Evolutionary conservation across 2,329 filamentous ascomycete genomes (phyloP), one percentile per base, ranked within the genome.

Genomic region (Ampelomyces quisqualis): DNA sequence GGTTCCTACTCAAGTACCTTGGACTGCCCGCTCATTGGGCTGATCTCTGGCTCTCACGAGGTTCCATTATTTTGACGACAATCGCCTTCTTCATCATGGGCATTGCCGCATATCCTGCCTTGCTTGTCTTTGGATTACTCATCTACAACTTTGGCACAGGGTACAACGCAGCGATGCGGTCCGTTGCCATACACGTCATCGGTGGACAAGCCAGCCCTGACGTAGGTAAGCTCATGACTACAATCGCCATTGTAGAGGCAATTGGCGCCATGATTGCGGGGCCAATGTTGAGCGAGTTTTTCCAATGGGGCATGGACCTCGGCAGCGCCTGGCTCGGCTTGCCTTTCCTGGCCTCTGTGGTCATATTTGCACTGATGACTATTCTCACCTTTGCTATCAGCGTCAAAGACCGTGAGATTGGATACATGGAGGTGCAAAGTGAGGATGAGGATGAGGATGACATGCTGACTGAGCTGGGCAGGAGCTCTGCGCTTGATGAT

Each of bases 61-160:
- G 57, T 20, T 75, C 73, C 34, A 68, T 77, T 27, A 32, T 72
- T 4, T 58, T 73, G 22, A 70, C 74, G 6, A 65, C 67, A 1
- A 9, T 76, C 0, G 69, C 73, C 2, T 74, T 73, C 2, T 51
- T 76, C 6, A 63, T 71, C 18, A 73, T 77, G 34, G 73, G 72
- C 5, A 55, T 76, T 10, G 70, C 75, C 0, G 69, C 70, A 0
- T 63, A 70, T 11, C 58, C 75, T 7, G 57, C 63, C 6, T 53
- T 70, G 5, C 57, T 77, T 21, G 65, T 77, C 14, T 55, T 70
- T 3, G 74, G 63, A 3, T 56, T 77, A 29, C 59, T 77, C 9
- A 40, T 77, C 8, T 75, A 73, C 53, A 74, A 74, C 6, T 63
- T 73, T 5, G 74, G 75, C 6, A 72, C 73, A 0, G 75, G 75